Evolutionary conservation across 768 basidiomycete species (phyloP).

Genomic region (Mycena epipterygia): DNA sequence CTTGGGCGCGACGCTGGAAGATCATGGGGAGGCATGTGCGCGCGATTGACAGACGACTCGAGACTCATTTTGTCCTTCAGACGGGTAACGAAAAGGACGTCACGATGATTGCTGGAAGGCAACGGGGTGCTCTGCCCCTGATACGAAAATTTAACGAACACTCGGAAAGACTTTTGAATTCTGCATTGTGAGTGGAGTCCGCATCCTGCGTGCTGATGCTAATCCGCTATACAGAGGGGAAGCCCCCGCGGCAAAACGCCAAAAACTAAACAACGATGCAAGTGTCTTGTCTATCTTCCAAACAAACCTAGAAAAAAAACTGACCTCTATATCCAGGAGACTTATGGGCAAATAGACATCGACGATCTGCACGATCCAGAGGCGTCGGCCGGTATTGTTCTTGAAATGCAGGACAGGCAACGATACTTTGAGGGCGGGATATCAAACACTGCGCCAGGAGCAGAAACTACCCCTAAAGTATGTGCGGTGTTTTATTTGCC

Average conservation of each 20-base stretch:
- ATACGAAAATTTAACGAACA: constrained; percentile 99
- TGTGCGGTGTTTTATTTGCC: constrained; percentile 14
- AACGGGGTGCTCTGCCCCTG: constrained; percentile 88
- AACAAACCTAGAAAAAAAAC: neutral
- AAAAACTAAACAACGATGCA: constrained; percentile 65
- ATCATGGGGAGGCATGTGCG: constrained; percentile 83
- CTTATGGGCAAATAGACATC: constrained; percentile 76
- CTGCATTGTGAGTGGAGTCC: constrained; percentile 68
- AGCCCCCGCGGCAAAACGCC: constrained; percentile 69
- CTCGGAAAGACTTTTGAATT: constrained; percentile 88
- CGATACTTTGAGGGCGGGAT: constrained; percentile 84
- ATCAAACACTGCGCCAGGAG: constrained; percentile 45
- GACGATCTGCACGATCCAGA: constrained; percentile 87
- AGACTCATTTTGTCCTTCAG: constrained; percentile 52
- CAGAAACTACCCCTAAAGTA: constrained; percentile 47
- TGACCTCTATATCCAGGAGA: constrained; percentile 45
- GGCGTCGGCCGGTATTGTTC: constrained; percentile 73
- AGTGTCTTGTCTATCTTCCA: constrained; percentile 18
- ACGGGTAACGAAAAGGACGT: constrained; percentile 91
- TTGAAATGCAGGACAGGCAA: constrained; percentile 91
- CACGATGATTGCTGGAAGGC: constrained; percentile 96
- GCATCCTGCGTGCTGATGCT: constrained; percentile 6
- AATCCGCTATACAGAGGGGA: constrained; percentile 62
- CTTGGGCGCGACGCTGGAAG: constrained; percentile 89
- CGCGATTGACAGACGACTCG: constrained; percentile 6